Base-by-base conservation (phyloP, 106 monocot species). In the Acorus gramineus region DNA sequence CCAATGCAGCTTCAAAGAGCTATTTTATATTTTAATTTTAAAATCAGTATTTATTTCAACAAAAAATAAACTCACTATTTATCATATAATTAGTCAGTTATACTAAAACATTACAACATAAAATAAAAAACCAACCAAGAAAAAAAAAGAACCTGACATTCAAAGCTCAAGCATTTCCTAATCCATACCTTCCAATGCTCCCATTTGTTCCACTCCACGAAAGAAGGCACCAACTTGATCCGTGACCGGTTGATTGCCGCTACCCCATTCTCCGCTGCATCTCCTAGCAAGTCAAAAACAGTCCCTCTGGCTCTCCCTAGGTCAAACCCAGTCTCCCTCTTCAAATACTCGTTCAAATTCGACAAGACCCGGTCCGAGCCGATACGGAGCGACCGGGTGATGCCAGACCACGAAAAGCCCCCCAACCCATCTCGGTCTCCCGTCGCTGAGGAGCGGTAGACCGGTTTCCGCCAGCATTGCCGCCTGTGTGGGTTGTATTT, bases 141-240 rank as follows among this genome's bases (percentile, higher is more conserved):
- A 9, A 63, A 13, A 48, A 47, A 52, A 67, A 49, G 4, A 49
- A 43, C 46, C 3, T 52, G 6, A 46, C 14, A 49, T n/a, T 64
- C 42, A n/a, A 6, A 54, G 11, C 8, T n/a, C 3, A 43, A 52
- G 4, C 2, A 50, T n/a, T 46, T 46, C 8, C 7, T 51, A 50
- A 60, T 44, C 42, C 8, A 6, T 52, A 86, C 90, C 91, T 92
- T 86, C 91, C 91, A 92, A 42, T 71, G 71, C 14, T 86, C 84
- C 91, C 81, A 84, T 59, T 70, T 81, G 57, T 92, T 86, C 86
- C 86, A 92, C 3, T 84, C 70, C n/a, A 79, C 52, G 55, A 92
- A 75, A 43, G 57, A 47, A 5, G 84, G 84, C 44, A 81, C 10
- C 47, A 60, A 3, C 47, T 72, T 76, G 56, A 52, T 5, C 61